phyloP scores from a whole-genome alignment of 805 yeast species.

The Pichia occidentalis region DNA sequence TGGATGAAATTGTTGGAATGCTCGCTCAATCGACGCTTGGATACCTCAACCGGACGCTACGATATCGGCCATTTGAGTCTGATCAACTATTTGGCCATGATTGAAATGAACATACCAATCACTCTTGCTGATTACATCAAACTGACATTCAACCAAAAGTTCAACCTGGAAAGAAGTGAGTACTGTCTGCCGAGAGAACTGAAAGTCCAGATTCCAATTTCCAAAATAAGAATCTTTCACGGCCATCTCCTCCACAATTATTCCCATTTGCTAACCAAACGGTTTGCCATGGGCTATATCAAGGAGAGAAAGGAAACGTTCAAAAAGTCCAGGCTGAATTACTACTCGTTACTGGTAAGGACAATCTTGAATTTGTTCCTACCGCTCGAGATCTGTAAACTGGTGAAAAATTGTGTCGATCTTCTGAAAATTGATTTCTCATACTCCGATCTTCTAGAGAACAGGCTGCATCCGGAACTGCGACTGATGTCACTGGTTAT shows the following conservation, averaged over 20 bases:
- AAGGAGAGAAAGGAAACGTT: background rate
- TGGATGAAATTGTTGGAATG: constrained; percentile 17
- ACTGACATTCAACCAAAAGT: constrained; percentile 35
- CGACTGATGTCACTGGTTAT: constrained; percentile 30
- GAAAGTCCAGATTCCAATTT: constrained; percentile 13
- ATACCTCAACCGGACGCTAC: constrained; percentile 9
- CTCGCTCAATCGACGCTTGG: background rate
- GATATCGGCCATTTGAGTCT: constrained; percentile 21
- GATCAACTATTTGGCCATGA: constrained; percentile 45
- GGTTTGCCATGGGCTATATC: background rate
- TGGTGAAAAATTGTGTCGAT: constrained; percentile 28
- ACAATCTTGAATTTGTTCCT: constrained; percentile 37
- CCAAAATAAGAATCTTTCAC: constrained; percentile 7
- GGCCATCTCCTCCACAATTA: constrained; percentile 3
- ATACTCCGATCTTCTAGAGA: constrained; percentile 1
- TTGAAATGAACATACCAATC: constrained; percentile 43
- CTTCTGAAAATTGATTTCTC: constrained; percentile 13
- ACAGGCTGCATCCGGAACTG: constrained; percentile 33
- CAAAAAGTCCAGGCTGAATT: constrained; percentile 19
- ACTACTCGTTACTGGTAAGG: constrained; percentile 36
- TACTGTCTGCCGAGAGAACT: constrained; percentile 19
- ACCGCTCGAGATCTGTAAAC: constrained; percentile 43
- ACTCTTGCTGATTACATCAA: constrained; percentile 42
- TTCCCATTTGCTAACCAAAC: background rate
- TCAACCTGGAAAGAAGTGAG: constrained; percentile 36